Percentiles rank a stretch among this genome's conserved stretches.
Conservation (phyloP, 2,329 filamentous ascomycete genomes). For the Arthrobotrys sinensis region DNA sequence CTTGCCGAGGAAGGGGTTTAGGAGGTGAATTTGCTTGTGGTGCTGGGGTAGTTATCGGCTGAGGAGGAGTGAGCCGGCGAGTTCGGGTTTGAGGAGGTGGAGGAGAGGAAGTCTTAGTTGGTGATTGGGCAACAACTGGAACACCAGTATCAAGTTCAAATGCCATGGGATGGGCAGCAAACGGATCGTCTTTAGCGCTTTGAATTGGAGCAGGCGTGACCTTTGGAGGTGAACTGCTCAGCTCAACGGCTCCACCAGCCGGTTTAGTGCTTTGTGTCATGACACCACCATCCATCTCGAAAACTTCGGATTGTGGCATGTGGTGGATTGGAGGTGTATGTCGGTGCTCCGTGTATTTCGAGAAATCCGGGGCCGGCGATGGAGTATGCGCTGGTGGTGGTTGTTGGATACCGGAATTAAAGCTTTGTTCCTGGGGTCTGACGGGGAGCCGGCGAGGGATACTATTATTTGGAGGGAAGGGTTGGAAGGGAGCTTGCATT, state of each 20-base stretch:
- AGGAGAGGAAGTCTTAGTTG: conserved; percentile 6
- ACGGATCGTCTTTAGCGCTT: background rate
- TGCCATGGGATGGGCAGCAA: conserved; percentile 51
- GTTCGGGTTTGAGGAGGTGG: conserved; percentile 31
- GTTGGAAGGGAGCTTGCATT: conserved; percentile 35
- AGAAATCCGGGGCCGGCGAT: conserved; percentile 46
- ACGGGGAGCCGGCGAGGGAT: conserved; percentile 47
- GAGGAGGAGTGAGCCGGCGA: conserved; percentile 48
- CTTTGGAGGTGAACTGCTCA: conserved; percentile 39
- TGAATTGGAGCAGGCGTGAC: conserved; percentile 4
- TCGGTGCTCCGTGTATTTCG: conserved; percentile 50
- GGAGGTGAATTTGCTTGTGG: conserved; percentile 24
- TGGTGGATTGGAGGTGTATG: conserved; percentile 57
- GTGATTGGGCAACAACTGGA: conserved; percentile 8
- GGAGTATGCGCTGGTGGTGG: conserved; percentile 30
- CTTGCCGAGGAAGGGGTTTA: conserved; percentile 30
- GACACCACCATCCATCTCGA: conserved; percentile 59
- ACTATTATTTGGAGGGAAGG: conserved; percentile 22
- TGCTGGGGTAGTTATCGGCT: conserved; percentile 30
- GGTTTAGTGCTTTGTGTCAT: conserved; percentile 1
- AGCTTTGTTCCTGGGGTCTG: conserved; percentile 48
- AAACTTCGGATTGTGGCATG: conserved; percentile 54
- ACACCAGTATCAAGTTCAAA: conserved; percentile 58
- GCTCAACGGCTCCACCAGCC: conserved; percentile 32
- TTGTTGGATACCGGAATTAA: conserved; percentile 18